Conservation (phyloP, 1,284 basidiomycete genomes). For the Paramarasmius palmivorus region DNA sequence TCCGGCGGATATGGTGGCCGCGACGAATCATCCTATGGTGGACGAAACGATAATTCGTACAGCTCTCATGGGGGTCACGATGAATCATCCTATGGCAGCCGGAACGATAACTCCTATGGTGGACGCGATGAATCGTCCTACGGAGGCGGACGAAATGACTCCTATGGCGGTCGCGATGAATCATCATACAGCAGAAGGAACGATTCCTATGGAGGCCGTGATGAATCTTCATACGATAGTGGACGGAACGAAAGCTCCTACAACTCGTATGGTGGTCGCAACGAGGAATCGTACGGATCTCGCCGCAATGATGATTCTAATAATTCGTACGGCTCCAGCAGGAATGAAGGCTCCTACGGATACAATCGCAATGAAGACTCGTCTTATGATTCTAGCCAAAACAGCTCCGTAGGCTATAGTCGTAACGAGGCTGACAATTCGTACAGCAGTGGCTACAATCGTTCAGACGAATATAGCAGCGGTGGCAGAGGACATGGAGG, state of each 20-base stretch:
- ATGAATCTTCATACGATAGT: not conserved
- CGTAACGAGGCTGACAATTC: not conserved
- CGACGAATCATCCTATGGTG: slow-evolving; percentile 1
- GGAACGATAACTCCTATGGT: not conserved
- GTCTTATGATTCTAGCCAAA: not conserved
- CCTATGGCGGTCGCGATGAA: not conserved
- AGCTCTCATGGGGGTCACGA: not conserved
- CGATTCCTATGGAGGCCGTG: not conserved
- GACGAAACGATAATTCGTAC: not conserved
- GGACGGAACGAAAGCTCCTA: not conserved
- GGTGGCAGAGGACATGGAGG: slow-evolving; percentile 7
- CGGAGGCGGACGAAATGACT: not conserved
- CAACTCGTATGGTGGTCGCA: not conserved
- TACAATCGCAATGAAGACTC: not conserved
- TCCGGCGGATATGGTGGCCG: not conserved
- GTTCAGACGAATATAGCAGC: not conserved
- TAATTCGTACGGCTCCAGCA: not conserved
- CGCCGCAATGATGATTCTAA: slow-evolving; percentile 5
- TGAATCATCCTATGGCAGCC: not conserved
- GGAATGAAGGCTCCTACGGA: not conserved
- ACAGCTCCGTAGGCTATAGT: not conserved
- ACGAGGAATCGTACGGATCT: not conserved
- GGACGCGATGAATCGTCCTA: not conserved
- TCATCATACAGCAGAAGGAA: not conserved
- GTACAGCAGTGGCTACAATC: not conserved